Conservation (phyloP, 2,329 filamentous ascomycete species). For the Dactylonectria macrodidyma region DNA sequence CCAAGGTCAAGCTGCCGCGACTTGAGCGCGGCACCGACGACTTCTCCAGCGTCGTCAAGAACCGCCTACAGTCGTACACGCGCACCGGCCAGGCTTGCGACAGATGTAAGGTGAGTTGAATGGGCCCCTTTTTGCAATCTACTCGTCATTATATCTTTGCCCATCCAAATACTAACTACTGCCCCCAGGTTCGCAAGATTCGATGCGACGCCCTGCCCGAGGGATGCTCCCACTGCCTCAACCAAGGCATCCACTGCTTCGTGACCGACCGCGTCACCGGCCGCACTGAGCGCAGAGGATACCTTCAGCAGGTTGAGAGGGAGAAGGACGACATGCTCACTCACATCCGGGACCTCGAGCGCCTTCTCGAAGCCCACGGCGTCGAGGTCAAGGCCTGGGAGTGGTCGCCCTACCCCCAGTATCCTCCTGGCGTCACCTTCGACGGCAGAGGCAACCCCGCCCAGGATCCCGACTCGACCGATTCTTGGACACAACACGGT, state of each 20-base stretch:
- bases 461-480: conserved; percentile 42
- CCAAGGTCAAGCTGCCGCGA: conserved; percentile 65
- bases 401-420: conserved; percentile 49
- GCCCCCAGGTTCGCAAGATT: conserved; percentile 82
- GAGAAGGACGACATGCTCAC: conserved; percentile 78
- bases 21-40: conserved; percentile 64
- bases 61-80: conserved; percentile 68
- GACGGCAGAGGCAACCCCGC: conserved; percentile 46
- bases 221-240: conserved; percentile 86
- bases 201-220: conserved; percentile 86
- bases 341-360: conserved; percentile 78
- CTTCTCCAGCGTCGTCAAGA: conserved; percentile 71
- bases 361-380: conserved; percentile 73
- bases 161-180: conserved; percentile 26
- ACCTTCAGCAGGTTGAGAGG: conserved; percentile 82
- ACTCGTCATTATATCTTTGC: background rate
- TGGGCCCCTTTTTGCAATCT: too few species aligned
- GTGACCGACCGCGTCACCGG: conserved; percentile 91
- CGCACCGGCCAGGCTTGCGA: conserved; percentile 90
- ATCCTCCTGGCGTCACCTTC: conserved; percentile 43
- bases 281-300: conserved; percentile 83
- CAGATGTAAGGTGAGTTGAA: conserved; percentile 80
- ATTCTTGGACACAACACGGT: conserved; percentile 52
- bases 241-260: conserved; percentile 83
- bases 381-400: conserved; percentile 71